Conservation (phyloP, 495 filamentous ascomycete genomes). For the Amphirosellinia nigrospora region DNA sequence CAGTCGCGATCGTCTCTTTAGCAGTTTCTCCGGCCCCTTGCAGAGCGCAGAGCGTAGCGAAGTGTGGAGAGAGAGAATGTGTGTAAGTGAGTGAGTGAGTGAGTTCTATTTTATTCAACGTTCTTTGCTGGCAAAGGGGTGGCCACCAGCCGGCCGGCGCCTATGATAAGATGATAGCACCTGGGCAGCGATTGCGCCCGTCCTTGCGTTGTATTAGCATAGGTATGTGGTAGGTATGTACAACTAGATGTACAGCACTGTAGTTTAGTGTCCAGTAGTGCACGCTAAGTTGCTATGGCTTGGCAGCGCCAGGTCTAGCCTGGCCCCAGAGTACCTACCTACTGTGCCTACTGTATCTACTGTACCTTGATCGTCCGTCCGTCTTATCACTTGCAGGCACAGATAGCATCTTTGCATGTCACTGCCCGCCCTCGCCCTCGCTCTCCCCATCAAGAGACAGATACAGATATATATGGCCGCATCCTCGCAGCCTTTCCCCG, state of each 20-base stretch:
- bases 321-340: too few relatives aligned
- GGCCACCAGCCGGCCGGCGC: slow-evolving; percentile 20
- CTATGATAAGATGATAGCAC: too few relatives aligned
- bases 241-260: too few relatives aligned
- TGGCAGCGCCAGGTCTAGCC: slow-evolving; percentile 13
- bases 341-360: too few relatives aligned
- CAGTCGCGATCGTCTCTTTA: slow-evolving; percentile 18
- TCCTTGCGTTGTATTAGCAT: neutral
- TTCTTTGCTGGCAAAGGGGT: neutral
- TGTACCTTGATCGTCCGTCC: slow-evolving; percentile 7
- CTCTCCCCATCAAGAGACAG: slow-evolving; percentile 6
- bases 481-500: slow-evolving; percentile 23
- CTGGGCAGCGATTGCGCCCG: neutral
- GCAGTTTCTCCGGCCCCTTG: slow-evolving; percentile 26
- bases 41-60: slow-evolving; percentile 5
- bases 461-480: slow-evolving; percentile 23
- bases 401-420: slow-evolving; percentile 15
- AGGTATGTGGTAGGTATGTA: too few relatives aligned
- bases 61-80: neutral
- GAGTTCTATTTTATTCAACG: neutral
- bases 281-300: slow-evolving; percentile 8
- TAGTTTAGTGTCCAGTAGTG: neutral
- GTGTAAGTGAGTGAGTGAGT: too few relatives aligned
- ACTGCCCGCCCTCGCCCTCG: neutral
- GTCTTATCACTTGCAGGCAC: slow-evolving; percentile 10